Percentiles rank a stretch among this genome's conserved stretches.
Conservation (phyloP, 2,329 filamentous ascomycete species). For the Cytospora schulzeri region DNA sequence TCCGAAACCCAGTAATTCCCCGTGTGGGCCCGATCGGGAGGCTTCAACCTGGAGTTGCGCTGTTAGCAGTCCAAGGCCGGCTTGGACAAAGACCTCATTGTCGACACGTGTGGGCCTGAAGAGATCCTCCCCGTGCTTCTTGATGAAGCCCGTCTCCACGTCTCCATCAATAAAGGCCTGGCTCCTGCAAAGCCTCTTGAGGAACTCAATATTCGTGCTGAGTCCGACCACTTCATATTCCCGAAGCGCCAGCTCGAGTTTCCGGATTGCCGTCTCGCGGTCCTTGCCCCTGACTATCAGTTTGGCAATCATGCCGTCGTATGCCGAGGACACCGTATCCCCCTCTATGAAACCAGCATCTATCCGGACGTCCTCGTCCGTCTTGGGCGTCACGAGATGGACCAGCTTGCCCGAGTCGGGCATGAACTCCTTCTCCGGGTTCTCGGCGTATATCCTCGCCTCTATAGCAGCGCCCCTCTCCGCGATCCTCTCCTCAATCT, state of each 20-base stretch:
- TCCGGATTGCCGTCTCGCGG: constrained; percentile 79
- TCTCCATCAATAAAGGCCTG: constrained; percentile 81
- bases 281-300: constrained; percentile 85
- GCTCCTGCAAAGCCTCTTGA: constrained; percentile 83
- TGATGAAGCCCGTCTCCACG: constrained; percentile 95
- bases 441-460: constrained; percentile 95
- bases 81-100: constrained; percentile 81
- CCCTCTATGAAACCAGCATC: constrained; percentile 92
- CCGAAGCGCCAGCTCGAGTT: constrained; percentile 76
- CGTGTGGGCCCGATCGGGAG: constrained; percentile 43
- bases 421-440: constrained; percentile 87
- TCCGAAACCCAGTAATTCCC: constrained; percentile 58
- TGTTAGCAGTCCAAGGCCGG: constrained; percentile 73
- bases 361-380: constrained; percentile 76
- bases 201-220: constrained; percentile 94
- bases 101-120: constrained; percentile 66
- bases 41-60: constrained; percentile 44
- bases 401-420: constrained; percentile 89
- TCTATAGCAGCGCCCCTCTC: constrained; percentile 86
- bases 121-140: constrained; percentile 79
- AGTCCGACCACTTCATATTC: constrained; percentile 92
- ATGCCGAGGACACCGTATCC: constrained; percentile 89
- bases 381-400: constrained; percentile 74
- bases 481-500: constrained; percentile 75
- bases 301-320: constrained; percentile 99